Evolutionary conservation across 352 stramenopile species (phyloP), one percentile per base, ranked within the genome.

Genomic region (Salisapilia sapeloensis): DNA sequence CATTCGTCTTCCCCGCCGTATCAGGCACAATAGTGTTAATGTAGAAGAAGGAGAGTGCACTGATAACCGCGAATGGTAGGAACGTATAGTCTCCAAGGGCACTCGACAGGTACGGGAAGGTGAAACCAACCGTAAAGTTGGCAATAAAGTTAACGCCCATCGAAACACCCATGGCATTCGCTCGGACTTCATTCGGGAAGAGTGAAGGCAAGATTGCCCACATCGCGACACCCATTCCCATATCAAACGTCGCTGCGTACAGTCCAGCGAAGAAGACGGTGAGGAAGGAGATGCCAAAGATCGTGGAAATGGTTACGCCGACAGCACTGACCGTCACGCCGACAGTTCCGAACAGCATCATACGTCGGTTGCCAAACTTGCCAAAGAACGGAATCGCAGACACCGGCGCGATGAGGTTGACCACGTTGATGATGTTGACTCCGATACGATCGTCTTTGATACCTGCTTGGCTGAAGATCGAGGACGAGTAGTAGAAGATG

Each of bases 1-100:
- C 58, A 23, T 52, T 57, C 15, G 58, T 67, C 50, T 61, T 63
- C 26, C 50, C 52, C 5, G 41, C 48, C 16, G 58, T 71, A 39
- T 71, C 55, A 1, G 58, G 58, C 3, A 71, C 42, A n/a, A n/a
- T n/a, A n/a, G n/a, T n/a, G 6, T 32, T 35, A 29, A 46, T 38
- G 38, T 56, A 60, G 19, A 50, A 3, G 24, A 51, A 53, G n/a
- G 59, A 8, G 32, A 61, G 53, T 18, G 40, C 41, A 8, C 64
- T 41, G 21, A 47, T 56, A 13, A 50, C 42, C 21, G 40, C 33
- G n/a, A n/a, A n/a, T n/a, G n/a, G n/a, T n/a, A 36, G 3, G 23
- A 36, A 36, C 3, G 16, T 13, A 36, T 25, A 36, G 6, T 36
- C 31, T 30, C 16, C 16, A 6, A 36, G 23, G 5, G 31, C 13